Base-by-base conservation (phyloP, 2,329 filamentous ascomycete genomes). In the Fusarium redolens region DNA sequence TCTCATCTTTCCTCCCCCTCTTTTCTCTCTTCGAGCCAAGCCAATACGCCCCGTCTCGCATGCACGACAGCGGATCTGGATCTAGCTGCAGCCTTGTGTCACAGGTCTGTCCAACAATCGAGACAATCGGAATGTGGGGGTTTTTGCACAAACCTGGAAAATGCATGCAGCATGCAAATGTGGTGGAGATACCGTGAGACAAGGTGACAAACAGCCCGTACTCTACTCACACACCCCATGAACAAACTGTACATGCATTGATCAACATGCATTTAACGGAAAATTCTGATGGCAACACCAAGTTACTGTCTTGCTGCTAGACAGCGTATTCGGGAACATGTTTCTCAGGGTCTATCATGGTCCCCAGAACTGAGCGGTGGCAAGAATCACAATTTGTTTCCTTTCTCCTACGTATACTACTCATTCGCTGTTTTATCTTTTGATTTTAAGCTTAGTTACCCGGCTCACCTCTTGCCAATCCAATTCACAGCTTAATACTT, bases 1-100 rank as follows among this genome's bases (percentile, higher is more conserved):
- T 54, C 25, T 25, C 48, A 12, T 56, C 20, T 56, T 61, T 15
- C 1, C 59, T 47, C 22, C 59, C 48, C 59, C 50, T 56, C 50
- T 61, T 61, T 14, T 33, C 59, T 33, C 47, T 13, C 2, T 18
- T 15, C 5, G 25, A 2, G 15, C 30, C 43, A 40, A 50, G n/a
- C 7, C 17, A 44, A 38, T 1, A 30, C 31, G 48, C 18, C 18
- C 58, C 48, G 48, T 12, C 4, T 28, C 58, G 31, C 9, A 61
- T 61, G 58, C 47, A 61, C 10, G 6, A 15, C 33, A 18, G 8
- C 50, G 25, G 40, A 56, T 56, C 38, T 25, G 50, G 50, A 38
- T 55, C 18, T 33, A n/a, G 33, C 33, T 40, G 59, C 50, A 47
- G 18, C 12, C 4, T 25, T 37, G 33, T 31, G 41, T 56, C 3